Conservation (phyloP, 371 early-diverging fungal genomes). For the Mucor circinelloides region DNA sequence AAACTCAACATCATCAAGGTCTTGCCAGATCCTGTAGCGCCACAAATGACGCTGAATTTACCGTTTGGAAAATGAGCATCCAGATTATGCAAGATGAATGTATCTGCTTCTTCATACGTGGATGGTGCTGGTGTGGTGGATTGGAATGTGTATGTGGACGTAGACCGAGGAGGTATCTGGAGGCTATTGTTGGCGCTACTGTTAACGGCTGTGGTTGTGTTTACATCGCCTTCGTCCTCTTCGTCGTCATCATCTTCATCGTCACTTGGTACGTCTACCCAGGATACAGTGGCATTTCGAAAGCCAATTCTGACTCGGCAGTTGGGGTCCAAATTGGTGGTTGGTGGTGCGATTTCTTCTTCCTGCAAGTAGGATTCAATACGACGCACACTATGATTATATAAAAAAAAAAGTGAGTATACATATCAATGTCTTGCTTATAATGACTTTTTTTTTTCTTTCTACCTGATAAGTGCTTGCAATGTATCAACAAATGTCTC, state of each 20-base stretch:
- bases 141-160: background rate
- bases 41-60: conserved; percentile 76
- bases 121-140: background rate
- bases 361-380: conserved; percentile 76
- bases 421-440: conserved; percentile 8
- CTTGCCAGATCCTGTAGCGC: conserved; percentile 83
- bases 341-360: conserved; percentile 58
- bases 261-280: conserved; percentile 12
- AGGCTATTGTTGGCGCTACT: background rate
- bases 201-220: background rate
- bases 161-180: background rate
- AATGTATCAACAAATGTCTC: conserved; percentile 44
- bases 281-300: conserved; percentile 49
- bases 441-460: no score
- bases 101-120: conserved; percentile 36
- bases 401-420: no score
- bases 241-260: conserved; percentile 10
- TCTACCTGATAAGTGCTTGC: conserved; percentile 44
- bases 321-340: conserved; percentile 26
- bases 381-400: conserved; percentile 58
- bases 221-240: conserved; percentile 5
- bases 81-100: conserved; percentile 34
- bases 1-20: conserved; percentile 70
- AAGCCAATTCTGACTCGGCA: conserved; percentile 51
- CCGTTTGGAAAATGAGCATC: conserved; percentile 56